These are phyloP conservation scores for Aspergillus heteromorphus DNA, from an alignment of 495 filamentous ascomycete genomes.

Conservation along the genomic window DNA sequence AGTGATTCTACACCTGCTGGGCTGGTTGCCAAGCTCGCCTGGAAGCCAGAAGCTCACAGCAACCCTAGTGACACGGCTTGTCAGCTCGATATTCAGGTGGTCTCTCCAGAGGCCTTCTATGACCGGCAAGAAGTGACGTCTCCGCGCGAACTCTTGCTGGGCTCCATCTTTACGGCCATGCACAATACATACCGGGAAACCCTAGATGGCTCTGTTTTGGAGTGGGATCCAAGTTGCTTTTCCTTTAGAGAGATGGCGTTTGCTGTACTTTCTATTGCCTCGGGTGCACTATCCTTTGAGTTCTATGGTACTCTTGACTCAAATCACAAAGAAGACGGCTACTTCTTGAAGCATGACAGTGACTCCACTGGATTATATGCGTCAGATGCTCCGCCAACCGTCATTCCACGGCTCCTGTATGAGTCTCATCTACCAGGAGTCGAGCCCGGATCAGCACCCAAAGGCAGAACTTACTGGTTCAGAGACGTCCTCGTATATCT, in stretches of 20 bases:
- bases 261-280: constrained; percentile 14
- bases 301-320: neutral
- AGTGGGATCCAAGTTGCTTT: constrained; percentile 11
- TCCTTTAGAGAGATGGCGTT: constrained; percentile 17
- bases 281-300: constrained; percentile 14
- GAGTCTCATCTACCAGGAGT: constrained; percentile 12
- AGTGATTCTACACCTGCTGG: constrained; percentile 3
- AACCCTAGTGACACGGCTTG: neutral
- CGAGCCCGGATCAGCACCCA: constrained; percentile 15
- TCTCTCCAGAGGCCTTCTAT: neutral
- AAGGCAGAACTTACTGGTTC: constrained; percentile 13
- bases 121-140: neutral
- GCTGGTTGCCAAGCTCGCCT: constrained; percentile 7
- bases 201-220: constrained; percentile 5
- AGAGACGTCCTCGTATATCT: constrained; percentile 14
- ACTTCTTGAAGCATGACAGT: constrained; percentile 5
- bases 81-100: neutral
- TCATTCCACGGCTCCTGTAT: constrained; percentile 14
- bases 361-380: neutral
- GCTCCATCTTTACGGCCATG: neutral
- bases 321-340: constrained; percentile 10
- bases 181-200: neutral
- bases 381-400: neutral
- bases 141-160: constrained; percentile 6
- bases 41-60: neutral